phyloP scores from a whole-genome alignment of 176 grass and related monocot genomes.

The Carex cristatella region DNA sequence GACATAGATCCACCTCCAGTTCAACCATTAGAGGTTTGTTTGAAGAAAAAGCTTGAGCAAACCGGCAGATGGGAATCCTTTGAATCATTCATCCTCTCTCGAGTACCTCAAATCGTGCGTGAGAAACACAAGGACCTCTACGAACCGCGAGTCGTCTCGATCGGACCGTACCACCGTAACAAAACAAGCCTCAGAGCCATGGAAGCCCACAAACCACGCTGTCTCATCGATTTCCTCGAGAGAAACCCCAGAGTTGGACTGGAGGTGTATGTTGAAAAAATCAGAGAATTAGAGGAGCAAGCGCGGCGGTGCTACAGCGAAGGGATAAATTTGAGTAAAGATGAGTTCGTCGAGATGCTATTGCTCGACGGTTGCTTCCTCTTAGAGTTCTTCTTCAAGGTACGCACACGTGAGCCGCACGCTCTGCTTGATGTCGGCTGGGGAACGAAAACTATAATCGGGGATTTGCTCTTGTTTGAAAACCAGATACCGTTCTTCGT shows the following conservation, averaged over 20 bases:
- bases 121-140: conserved; percentile 6
- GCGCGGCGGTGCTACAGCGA: conserved; percentile 23
- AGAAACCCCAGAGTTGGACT: neutral
- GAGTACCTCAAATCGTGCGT: conserved; percentile 1
- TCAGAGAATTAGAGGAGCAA: conserved; percentile 3
- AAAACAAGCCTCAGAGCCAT: neutral
- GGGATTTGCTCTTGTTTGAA: conserved; percentile 12
- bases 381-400: conserved; percentile 15
- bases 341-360: conserved; percentile 26
- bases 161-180: conserved; percentile 9
- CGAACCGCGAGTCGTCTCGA: conserved; percentile 20
- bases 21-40: conserved; percentile 2
- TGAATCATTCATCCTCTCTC: conserved; percentile 14
- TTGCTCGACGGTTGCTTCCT: conserved; percentile 24
- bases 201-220: conserved; percentile 17
- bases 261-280: neutral
- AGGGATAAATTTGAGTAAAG: neutral
- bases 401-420: neutral
- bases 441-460: neutral
- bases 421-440: conserved; percentile 2
- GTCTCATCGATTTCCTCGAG: conserved; percentile 1
- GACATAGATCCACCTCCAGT: neutral
- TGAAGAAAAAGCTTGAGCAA: neutral
- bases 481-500: conserved; percentile 9
- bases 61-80: neutral